Evolutionary conservation across 352 stramenopile species (phyloP), one percentile per base, ranked within the genome.

Genomic region (Phytophthora tubulina): DNA sequence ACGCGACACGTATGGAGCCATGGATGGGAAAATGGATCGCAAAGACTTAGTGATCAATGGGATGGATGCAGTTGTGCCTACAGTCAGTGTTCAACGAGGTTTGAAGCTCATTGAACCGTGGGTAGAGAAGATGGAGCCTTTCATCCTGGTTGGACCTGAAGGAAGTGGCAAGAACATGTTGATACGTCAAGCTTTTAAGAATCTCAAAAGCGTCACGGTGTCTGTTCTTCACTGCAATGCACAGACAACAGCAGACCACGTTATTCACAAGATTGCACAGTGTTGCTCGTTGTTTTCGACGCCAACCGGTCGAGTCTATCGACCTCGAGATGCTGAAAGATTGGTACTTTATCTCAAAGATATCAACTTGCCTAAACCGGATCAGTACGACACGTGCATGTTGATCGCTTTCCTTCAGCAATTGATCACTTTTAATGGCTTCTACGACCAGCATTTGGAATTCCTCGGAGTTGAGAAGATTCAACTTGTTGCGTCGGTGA

Each of bases 391-490:
- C 66, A 99, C 96, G 46, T 98, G 96, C 75, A 98, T 98, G 91
- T 84, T 99, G 21, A 97, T 99, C 31, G 94, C 96, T 4, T 99
- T 99, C 73, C 79, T 99, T 3, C 96, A 99, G 76, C 96, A 99
- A 73, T 72, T 99, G 21, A 81, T 98, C 59, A 99, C 96, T 0
- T 98, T 98, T 68, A 89, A 95, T 27, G 96, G 96, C n/a, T 99
- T 99, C 67, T 99, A 99, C 78, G 93, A 99, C 64, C 88, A 94
- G 17, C 83, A 96, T 45, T 73, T 98, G 21, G 95, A 99, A 78
- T 99, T 99, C 65, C 75, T 99, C 21, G 85, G 91, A 15, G 79
- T 99, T 10, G 94, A 99, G 55, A 92, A 93, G 38, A 90, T 99
- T 38, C 93, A 98, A 46, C 97, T 99, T 38, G 95, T 99, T 15